Evolutionary conservation across 2,329 filamentous ascomycete genomes (phyloP).

Genomic region (Colletotrichum sp.): DNA sequence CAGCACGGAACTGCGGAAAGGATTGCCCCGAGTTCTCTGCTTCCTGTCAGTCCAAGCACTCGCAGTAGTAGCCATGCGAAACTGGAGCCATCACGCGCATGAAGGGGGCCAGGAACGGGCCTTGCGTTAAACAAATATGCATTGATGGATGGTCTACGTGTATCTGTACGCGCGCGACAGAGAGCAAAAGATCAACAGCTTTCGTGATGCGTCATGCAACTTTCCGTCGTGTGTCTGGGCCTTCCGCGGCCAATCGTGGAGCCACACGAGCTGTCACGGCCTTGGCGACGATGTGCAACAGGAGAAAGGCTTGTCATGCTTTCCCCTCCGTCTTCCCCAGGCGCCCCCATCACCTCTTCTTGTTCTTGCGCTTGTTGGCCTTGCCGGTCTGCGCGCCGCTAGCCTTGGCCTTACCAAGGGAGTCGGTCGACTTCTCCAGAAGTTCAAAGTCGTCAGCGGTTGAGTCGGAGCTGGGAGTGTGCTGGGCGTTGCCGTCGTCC

Average conservation of each 20-base stretch:
- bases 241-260: not conserved
- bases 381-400: conserved; percentile 52
- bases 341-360: conserved; percentile 52
- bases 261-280: not conserved
- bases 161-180: not conserved
- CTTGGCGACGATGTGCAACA: not conserved
- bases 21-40: not conserved
- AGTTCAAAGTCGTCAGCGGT: conserved; percentile 67
- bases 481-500: conserved; percentile 55
- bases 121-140: not conserved
- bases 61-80: not conserved
- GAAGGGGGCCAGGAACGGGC: not conserved
- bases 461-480: conserved; percentile 61
- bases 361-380: conserved; percentile 59
- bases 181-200: not conserved
- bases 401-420: conserved; percentile 56
- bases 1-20: not conserved
- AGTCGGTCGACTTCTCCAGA: conserved; percentile 65
- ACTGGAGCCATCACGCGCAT: not conserved
- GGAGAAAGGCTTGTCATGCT: not conserved
- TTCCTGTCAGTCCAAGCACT: not conserved
- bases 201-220: not conserved
- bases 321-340: not conserved
- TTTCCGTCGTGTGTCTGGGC: not conserved
- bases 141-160: conserved; percentile 11